A percentile compares a stretch with the other conserved stretches of the same genome.
Conservation (phyloP, 2,329 filamentous ascomycete genomes). For the Annulohypoxylon truncatum region DNA sequence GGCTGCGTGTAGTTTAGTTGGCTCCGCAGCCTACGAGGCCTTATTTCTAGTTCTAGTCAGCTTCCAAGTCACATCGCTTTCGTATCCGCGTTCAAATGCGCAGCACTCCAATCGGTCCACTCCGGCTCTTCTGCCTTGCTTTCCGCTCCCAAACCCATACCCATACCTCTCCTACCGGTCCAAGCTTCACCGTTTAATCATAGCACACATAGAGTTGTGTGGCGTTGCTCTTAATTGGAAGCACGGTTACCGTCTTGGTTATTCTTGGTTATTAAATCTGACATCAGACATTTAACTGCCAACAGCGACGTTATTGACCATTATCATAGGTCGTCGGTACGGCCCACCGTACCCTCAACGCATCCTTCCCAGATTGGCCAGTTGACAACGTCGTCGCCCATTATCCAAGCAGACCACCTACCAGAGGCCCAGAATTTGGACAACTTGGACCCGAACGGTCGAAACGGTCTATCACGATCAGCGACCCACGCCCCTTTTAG, state of each 20-base stretch:
- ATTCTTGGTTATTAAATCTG: constrained; percentile 26
- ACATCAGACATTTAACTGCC: constrained; percentile 11
- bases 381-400: constrained; percentile 75
- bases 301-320: constrained; percentile 31
- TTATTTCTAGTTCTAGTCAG: neutral
- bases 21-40: constrained; percentile 24
- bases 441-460: constrained; percentile 49
- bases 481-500: constrained; percentile 52
- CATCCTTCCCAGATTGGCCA: constrained; percentile 75
- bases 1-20: constrained; percentile 17
- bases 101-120: constrained; percentile 6
- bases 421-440: constrained; percentile 54
- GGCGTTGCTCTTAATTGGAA: constrained; percentile 20
- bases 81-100: constrained; percentile 3
- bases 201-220: constrained; percentile 3
- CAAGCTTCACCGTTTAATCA: constrained; percentile 18
- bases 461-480: constrained; percentile 50
- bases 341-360: constrained; percentile 64
- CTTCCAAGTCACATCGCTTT: neutral
- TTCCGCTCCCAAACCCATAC: neutral
- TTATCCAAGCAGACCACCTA: constrained; percentile 69
- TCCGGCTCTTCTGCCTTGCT: constrained; percentile 3
- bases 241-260: constrained; percentile 27
- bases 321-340: constrained; percentile 47
- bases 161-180: neutral